A percentile compares a stretch with the other conserved stretches of the same genome.
Evolutionary conservation across 352 stramenopile genomes (phyloP).

Genomic region (Phytophthora lateralis): DNA sequence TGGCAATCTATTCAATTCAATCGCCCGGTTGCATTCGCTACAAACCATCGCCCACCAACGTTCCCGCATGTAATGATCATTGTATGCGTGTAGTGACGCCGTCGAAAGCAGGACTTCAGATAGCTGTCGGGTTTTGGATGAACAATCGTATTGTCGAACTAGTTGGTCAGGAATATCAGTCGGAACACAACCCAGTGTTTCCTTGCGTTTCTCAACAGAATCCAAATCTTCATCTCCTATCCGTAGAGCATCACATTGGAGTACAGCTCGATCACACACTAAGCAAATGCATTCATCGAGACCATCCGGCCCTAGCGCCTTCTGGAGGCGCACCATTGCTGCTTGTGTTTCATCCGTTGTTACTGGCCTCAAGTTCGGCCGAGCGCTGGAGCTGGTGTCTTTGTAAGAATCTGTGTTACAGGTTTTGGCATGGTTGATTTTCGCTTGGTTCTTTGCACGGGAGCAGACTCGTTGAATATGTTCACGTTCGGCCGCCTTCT

Average conservation of each 20-base stretch:
- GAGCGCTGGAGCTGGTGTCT: too few relatives aligned
- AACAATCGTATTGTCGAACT: neutral
- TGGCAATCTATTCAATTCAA: neutral
- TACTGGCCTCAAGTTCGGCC: neutral
- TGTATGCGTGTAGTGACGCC: neutral
- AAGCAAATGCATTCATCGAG: constrained; percentile 1
- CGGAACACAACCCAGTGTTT: neutral
- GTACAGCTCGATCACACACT: neutral
- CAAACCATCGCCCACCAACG: constrained; percentile 3
- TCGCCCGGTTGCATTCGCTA: neutral
- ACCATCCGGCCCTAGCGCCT: neutral
- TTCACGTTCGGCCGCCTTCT: neutral
- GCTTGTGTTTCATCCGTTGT: neutral
- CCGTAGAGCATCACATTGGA: neutral
- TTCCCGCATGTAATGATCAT: neutral
- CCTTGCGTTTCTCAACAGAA: neutral
- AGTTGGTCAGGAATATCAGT: neutral
- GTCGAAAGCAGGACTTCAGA: neutral
- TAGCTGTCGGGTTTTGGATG: neutral
- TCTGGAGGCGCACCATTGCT: neutral
- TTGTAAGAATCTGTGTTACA: too few relatives aligned
- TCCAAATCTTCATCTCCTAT: neutral
- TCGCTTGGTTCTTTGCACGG: neutral
- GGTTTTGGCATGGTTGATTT: too few relatives aligned
- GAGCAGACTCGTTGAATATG: neutral